phyloP scores from a whole-genome alignment of 768 basidiomycete genomes.

The Sarcodon sp. region DNA sequence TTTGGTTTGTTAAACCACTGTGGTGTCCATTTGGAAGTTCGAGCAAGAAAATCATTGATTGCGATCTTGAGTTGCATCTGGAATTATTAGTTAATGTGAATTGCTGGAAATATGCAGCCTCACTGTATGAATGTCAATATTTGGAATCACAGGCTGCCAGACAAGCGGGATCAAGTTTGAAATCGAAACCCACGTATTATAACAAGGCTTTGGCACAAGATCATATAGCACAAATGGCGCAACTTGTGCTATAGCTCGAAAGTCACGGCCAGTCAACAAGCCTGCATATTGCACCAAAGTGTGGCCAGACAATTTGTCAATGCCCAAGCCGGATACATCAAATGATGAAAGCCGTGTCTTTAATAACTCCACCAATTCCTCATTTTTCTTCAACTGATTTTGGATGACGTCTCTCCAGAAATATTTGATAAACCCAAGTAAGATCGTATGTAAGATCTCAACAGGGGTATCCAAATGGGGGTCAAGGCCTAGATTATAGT shows the following conservation, averaged over 20 bases:
- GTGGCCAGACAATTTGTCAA: constrained; percentile 10
- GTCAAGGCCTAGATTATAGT: constrained; percentile 9
- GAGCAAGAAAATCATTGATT: constrained; percentile 8
- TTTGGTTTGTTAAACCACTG: constrained; percentile 7
- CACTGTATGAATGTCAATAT: constrained; percentile 16
- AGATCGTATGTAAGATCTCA: constrained; percentile 26
- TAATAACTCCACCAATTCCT: constrained; percentile 12
- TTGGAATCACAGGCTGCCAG: constrained; percentile 16
- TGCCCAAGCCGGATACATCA: constrained; percentile 12
- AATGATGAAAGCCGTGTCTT: constrained; percentile 13
- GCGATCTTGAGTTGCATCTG: constrained; percentile 5
- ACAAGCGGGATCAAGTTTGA: constrained; percentile 17
- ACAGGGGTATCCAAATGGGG: constrained; percentile 17
- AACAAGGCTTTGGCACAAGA: neutral
- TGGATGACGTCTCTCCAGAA: constrained; percentile 9
- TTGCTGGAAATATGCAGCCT: no score
- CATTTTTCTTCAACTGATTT: constrained; percentile 7
- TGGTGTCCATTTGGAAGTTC: constrained; percentile 5
- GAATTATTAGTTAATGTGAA: neutral
- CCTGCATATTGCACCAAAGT: constrained; percentile 21
- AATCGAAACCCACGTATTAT: constrained; percentile 14
- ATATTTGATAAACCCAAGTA: constrained; percentile 31
- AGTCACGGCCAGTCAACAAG: constrained; percentile 20
- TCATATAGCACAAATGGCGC: no score
- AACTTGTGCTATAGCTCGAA: constrained; percentile 15